phyloP scores from a whole-genome alignment of 139 green algal genomes.

The Microglena sp. region DNA sequence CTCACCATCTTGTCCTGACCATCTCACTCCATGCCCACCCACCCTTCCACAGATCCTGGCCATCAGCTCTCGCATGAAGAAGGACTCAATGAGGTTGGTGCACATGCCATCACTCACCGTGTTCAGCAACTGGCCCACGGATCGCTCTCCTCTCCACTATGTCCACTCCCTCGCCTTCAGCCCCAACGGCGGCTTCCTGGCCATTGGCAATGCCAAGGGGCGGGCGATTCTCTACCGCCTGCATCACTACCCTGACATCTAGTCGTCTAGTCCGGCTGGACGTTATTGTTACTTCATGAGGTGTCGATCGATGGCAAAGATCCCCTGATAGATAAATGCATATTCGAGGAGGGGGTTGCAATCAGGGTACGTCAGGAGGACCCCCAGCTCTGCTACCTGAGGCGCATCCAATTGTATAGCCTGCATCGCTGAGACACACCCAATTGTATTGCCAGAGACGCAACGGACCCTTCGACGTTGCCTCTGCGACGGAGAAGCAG shows the following conservation, averaged over 20 bases:
- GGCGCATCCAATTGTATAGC: too few species aligned
- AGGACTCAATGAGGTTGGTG: slow-evolving; percentile 77
- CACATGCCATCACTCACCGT: slow-evolving; percentile 75
- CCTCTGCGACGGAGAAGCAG: too few species aligned
- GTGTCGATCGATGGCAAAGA: too few species aligned
- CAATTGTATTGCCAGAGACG: too few species aligned
- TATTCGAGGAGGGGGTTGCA: too few species aligned
- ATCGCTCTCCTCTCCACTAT: slow-evolving; percentile 70
- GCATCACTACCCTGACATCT: slow-evolving; percentile 63
- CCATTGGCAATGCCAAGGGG: slow-evolving; percentile 81
- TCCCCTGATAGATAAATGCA: too few species aligned
- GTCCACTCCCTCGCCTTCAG: slow-evolving; percentile 79
- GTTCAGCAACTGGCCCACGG: slow-evolving; percentile 90
- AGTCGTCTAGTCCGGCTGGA: too few species aligned
- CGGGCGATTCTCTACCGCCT: slow-evolving; percentile 81
- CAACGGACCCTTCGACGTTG: too few species aligned
- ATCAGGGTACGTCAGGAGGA: too few species aligned
- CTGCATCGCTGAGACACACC: too few species aligned
- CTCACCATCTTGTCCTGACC: not conserved
- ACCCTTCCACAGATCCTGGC: slow-evolving; percentile 52
- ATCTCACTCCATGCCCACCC: not conserved
- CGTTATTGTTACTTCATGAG: too few species aligned
- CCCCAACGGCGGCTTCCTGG: slow-evolving; percentile 73
- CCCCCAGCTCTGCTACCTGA: too few species aligned
- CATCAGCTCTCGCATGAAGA: slow-evolving; percentile 70